Conservation (phyloP, 169 alveolate genomes). For the Miamiensis avidus region DNA sequence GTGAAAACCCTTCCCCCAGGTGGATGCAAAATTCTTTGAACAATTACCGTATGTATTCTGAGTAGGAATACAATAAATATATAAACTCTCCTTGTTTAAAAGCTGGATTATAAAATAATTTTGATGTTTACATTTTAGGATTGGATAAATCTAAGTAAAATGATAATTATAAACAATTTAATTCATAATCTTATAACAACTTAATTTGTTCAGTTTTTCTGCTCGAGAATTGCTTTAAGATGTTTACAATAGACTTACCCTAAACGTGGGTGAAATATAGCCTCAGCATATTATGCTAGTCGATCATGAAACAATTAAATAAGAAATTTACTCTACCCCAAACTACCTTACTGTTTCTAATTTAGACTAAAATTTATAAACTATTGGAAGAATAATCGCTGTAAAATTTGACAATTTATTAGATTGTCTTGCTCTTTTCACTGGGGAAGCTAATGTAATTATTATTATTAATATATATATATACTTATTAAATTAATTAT, state of each 20-base stretch:
- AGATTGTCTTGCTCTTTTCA: constrained; percentile 8
- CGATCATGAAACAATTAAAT: constrained; percentile 18
- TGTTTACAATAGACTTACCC: background rate
- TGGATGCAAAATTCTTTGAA: constrained; percentile 1
- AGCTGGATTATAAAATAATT: background rate
- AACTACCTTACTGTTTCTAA: background rate
- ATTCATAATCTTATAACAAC: too few relatives aligned
- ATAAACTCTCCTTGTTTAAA: constrained; percentile 3
- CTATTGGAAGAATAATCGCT: constrained; percentile 1
- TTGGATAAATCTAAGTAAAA: constrained; percentile 1
- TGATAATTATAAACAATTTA: too few relatives aligned
- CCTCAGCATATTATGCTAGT: background rate
- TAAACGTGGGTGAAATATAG: background rate
- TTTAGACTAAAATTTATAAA: background rate
- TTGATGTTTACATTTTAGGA: constrained; percentile 3
- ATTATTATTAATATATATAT: too few relatives aligned
- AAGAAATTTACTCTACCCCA: background rate
- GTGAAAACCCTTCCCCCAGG: background rate
- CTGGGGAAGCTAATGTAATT: constrained; percentile 3
- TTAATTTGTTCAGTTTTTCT: background rate
- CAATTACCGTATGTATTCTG: constrained; percentile 2
- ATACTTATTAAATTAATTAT: too few relatives aligned
- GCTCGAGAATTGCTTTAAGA: constrained; percentile 10
- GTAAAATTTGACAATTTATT: constrained; percentile 7
- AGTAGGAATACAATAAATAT: background rate